phyloP scores from a whole-genome alignment of 768 basidiomycete genomes.

The Lactarius psammicola region DNA sequence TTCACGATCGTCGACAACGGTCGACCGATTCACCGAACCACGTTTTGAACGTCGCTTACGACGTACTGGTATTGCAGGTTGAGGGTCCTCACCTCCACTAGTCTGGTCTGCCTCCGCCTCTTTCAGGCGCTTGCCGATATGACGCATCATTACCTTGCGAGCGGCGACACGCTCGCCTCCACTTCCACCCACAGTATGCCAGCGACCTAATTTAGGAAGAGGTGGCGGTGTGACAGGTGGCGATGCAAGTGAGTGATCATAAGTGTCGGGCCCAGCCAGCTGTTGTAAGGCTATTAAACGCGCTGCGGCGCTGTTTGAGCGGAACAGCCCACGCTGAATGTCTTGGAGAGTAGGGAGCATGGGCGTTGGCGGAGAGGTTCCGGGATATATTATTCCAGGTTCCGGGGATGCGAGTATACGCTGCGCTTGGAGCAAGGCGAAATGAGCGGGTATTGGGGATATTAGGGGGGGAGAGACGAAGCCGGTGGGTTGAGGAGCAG shows the following conservation, averaged over 20 bases:
- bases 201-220: slow-evolving; percentile 48
- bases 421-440: slow-evolving; percentile 33
- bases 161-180: slow-evolving; percentile 78
- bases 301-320: slow-evolving; percentile 88
- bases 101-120: slow-evolving; percentile 63
- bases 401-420: slow-evolving; percentile 43
- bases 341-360: slow-evolving; percentile 75
- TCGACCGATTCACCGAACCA: slow-evolving; percentile 25
- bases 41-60: slow-evolving; percentile 28
- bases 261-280: slow-evolving; percentile 68
- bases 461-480: slow-evolving; percentile 38
- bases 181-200: slow-evolving; percentile 79
- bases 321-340: slow-evolving; percentile 72
- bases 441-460: slow-evolving; percentile 60
- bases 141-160: slow-evolving; percentile 62
- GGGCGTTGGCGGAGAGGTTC: slow-evolving; percentile 63
- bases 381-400: slow-evolving; percentile 59
- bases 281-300: slow-evolving; percentile 80
- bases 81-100: slow-evolving; percentile 56
- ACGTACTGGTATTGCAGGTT: slow-evolving; percentile 19
- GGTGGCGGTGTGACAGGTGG: slow-evolving; percentile 48
- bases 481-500: slow-evolving; percentile 26
- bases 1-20: slow-evolving; percentile 37
- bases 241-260: slow-evolving; percentile 55
- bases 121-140: slow-evolving; percentile 55